These are phyloP conservation scores for Amniculicola lignicola DNA, from an alignment of 495 filamentous ascomycete species.

Conservation along the genomic window DNA sequence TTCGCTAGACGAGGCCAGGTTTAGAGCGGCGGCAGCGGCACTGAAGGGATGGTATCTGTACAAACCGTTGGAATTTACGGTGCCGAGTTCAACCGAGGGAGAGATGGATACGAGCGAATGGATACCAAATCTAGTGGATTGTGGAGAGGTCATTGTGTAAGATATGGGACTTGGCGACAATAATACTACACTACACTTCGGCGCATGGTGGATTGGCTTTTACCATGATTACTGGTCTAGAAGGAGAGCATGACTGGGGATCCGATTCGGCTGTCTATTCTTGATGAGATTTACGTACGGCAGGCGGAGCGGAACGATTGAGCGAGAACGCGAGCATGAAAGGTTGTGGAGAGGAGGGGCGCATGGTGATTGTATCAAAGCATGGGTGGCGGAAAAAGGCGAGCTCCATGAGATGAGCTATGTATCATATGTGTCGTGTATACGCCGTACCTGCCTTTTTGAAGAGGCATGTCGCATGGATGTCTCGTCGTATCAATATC, in stretches of 20 bases:
- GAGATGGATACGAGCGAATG: slow-evolving; percentile 52
- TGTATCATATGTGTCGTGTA: slow-evolving; percentile 5
- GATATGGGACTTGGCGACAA: slow-evolving; percentile 12
- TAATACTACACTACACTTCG: slow-evolving; percentile 4
- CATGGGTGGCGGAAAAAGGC: neutral
- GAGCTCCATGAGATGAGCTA: neutral
- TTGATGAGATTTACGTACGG: neutral
- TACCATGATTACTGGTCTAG: neutral
- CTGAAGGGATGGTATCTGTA: slow-evolving; percentile 96
- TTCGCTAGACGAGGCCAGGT: slow-evolving; percentile 71
- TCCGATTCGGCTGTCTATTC: neutral
- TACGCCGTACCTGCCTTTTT: too few relatives aligned
- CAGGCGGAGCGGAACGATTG: too few relatives aligned
- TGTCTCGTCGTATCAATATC: too few relatives aligned
- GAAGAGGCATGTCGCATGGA: too few relatives aligned
- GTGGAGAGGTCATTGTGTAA: slow-evolving; percentile 83
- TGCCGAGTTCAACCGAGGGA: slow-evolving; percentile 80
- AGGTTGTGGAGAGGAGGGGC: too few relatives aligned
- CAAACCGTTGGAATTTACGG: slow-evolving; percentile 64
- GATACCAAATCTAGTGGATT: slow-evolving; percentile 82
- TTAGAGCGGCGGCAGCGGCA: slow-evolving; percentile 73
- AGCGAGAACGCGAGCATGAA: too few relatives aligned
- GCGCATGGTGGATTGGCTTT: too few relatives aligned
- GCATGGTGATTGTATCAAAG: too few relatives aligned
- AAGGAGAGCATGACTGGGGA: neutral